phyloP scores from a whole-genome alignment of 768 basidiomycete genomes.

The Rossbeevera mucosa region DNA sequence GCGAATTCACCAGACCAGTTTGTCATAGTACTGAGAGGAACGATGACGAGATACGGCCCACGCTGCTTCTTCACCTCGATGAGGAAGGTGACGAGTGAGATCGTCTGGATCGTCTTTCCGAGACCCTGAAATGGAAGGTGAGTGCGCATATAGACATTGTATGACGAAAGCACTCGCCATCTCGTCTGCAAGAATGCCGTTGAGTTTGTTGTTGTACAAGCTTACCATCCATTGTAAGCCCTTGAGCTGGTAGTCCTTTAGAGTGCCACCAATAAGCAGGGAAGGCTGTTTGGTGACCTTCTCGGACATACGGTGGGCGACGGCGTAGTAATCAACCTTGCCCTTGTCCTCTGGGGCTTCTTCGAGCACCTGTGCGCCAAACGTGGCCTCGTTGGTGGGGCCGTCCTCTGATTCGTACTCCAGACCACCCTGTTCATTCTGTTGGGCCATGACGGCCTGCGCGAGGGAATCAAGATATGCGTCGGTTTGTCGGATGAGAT shows the following conservation, averaged over 20 bases:
- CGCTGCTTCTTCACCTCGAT: slow-evolving; percentile 86
- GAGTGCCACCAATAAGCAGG: slow-evolving; percentile 78
- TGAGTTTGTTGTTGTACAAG: slow-evolving; percentile 92
- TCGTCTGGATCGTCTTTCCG: slow-evolving; percentile 92
- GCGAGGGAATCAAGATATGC: slow-evolving; percentile 92
- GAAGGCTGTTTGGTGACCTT: slow-evolving; percentile 68
- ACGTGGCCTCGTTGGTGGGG: slow-evolving; percentile 80
- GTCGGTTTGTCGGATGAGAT: slow-evolving; percentile 91
- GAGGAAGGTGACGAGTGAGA: slow-evolving; percentile 91
- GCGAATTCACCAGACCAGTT: slow-evolving; percentile 97
- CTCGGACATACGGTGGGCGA: slow-evolving; percentile 91
- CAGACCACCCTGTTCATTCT: slow-evolving; percentile 57
- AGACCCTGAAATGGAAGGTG: slow-evolving; percentile 58
- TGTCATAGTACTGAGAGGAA: slow-evolving; percentile 93
- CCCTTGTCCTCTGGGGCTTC: slow-evolving; percentile 58
- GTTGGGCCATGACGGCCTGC: slow-evolving; percentile 89
- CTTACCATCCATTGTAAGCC: slow-evolving; percentile 99
- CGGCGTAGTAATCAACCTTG: slow-evolving; percentile 94
- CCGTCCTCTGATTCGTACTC: slow-evolving; percentile 63
- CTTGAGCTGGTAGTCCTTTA: slow-evolving; percentile 94
- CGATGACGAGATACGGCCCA: slow-evolving; percentile 95
- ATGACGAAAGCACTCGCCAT: slow-evolving; percentile 51
- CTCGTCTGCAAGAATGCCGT: slow-evolving; percentile 92
- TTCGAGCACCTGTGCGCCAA: slow-evolving; percentile 72
- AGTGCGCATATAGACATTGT: slow-evolving; percentile 7